Base-by-base conservation (phyloP, 805 yeast genomes). In the Yarrowia sp. region DNA sequence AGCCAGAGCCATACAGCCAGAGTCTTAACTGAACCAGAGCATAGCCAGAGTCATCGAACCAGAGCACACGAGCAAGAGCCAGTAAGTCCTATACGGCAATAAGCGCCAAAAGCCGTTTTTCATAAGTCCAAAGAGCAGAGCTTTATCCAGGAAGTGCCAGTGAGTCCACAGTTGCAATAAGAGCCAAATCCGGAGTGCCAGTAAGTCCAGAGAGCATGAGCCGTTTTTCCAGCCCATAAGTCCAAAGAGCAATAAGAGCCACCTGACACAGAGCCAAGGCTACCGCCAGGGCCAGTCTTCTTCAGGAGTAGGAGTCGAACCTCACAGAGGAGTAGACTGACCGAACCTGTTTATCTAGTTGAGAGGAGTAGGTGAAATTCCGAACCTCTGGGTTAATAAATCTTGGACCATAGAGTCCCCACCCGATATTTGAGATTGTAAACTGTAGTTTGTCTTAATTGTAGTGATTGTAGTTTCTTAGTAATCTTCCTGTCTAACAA, bases 351-450 rank as follows among this genome's bases (percentile, higher is more conserved):
- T 22, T 44, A 45, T n/a, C 8, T 45, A 45, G 51, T 45, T 44
- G n/a, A n/a, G 51, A 45, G 51, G 51, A 45, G 51, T 45, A 45
- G 51, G 51, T 45, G 51, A 45, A 45, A 45, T 31, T 31, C 38
- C 51, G 51, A 45, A 45, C 51, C 51, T 45, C 51, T 22, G 51
- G 51, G 51, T 45, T 31, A 45, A 45, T 44, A 44, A 44, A 44
- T 45, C 51, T 14, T 45, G 51, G 51, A 45, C 51, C 51, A 32
- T 4, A 45, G 51, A 18, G 39, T 18, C 17, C n/a, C 32, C 41
- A 33, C 53, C 53, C 53, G 14, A 47, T 15, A 15, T 15, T 32
- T 22, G 28, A 3, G n/a, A n/a, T n/a, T n/a, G n/a, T n/a, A n/a
- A n/a, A n/a, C n/a, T n/a, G n/a, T n/a, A n/a, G n/a, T n/a, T n/a